These are phyloP conservation scores for Hypoxylon sp. DNA, from an alignment of 2,329 filamentous ascomycete species.

Conservation along the genomic window DNA sequence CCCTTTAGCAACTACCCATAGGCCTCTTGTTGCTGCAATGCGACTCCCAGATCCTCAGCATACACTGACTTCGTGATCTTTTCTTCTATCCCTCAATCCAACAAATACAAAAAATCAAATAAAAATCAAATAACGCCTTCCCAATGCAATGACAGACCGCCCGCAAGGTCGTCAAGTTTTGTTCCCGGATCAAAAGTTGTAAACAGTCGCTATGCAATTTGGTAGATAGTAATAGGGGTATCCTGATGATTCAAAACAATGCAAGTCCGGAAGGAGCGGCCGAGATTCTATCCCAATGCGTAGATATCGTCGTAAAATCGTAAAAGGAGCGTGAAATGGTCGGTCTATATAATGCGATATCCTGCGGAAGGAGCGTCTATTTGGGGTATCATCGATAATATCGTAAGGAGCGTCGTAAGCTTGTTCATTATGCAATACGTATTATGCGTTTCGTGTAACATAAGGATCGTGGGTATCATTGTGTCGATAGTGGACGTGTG, in stretches of 20 bases:
- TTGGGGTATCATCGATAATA: constrained; percentile 57
- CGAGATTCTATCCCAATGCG: constrained; percentile 53
- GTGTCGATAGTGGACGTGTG: constrained; percentile 53
- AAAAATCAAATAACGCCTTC: constrained; percentile 50
- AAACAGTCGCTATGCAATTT: constrained; percentile 70
- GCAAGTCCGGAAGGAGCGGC: constrained; percentile 53
- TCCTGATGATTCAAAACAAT: constrained; percentile 52
- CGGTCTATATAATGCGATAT: constrained; percentile 52
- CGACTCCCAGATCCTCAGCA: constrained; percentile 24
- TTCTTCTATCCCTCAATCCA: constrained; percentile 35
- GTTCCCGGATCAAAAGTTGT: constrained; percentile 48
- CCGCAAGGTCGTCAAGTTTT: constrained; percentile 47
- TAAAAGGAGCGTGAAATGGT: constrained; percentile 51
- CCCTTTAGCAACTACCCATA: constrained; percentile 28
- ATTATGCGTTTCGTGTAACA: constrained; percentile 49
- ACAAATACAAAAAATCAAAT: constrained; percentile 41
- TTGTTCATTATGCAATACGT: constrained; percentile 51
- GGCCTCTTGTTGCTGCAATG: constrained; percentile 30
- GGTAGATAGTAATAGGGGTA: constrained; percentile 57
- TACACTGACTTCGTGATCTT: constrained; percentile 26
- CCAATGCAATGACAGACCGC: constrained; percentile 52
- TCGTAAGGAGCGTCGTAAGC: constrained; percentile 56
- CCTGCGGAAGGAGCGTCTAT: constrained; percentile 60
- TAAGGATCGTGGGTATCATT: constrained; percentile 54
- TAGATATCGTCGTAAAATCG: constrained; percentile 55